Base-by-base conservation (phyloP, 345 rosid genomes). In the Lepidium africanum region DNA sequence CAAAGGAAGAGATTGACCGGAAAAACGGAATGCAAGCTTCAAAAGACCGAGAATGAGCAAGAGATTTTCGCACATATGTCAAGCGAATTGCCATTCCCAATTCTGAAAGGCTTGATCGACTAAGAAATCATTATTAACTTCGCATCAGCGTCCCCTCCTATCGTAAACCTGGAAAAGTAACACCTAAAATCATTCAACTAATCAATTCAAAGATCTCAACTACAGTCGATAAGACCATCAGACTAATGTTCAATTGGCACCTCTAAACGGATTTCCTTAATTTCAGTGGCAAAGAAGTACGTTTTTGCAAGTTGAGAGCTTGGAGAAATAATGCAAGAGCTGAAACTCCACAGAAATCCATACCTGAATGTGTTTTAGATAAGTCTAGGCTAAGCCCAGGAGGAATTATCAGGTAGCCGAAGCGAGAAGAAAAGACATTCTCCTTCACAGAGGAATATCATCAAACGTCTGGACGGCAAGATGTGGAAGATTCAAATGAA, bases 1-100 rank as follows among this genome's bases (percentile, higher is more conserved):
- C 71, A 21, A 78, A 65, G 17, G 87, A 72, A 70, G 85, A 75
- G 50, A 79, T 38, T 45, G 80, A 39, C 25, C 74, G 77, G 5
- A 30, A 12, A 5, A 73, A 59, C 3, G 72, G 35, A 60, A 71
- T 59, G 56, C 41, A 35, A 36, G 3, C 3, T 19, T 70, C 61
- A 33, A 60, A 19, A 27, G 72, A 51, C 11, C 19, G 74, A 52
- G 68, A 40, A 30, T 56, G 53, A 45, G 59, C 57, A 33, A 80
- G 32, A 38, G 65, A 43, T 21, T 59, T 73, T 47, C 54, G 63
- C 14, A 83, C 10, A 36, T 21, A 58, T 2, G 72, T 47, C 42
- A 76, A 62, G 16, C 72, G 50, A 62, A 48, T 40, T 12, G 77
- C 71, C 84, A 83, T 76, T 40, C 10, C 56, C 58, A 25, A 66